Base-by-base conservation (phyloP, 257 asterid species). In the Avicennia marina region DNA sequence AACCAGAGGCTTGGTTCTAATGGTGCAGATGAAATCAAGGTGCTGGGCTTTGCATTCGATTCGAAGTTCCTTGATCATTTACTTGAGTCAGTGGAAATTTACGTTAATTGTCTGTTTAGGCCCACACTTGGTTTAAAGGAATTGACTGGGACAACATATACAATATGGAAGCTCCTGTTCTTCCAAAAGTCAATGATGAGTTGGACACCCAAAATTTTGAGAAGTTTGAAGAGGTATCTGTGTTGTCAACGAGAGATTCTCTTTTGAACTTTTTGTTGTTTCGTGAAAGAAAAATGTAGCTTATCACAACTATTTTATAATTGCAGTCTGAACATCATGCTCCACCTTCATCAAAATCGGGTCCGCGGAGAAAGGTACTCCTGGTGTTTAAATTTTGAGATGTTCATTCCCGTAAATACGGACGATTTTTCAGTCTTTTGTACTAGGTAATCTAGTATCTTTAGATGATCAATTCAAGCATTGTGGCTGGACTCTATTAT, bases 351-450 rank as follows among this genome's bases (percentile, higher is more conserved):
- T 71, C 85, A 48, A 80, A 58, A 74, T 68, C 83, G 33, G 93
- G 88, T 65, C 93, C 93, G n/a, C 80, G 93, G 93, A 76, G 93
- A 72, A 83, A 83, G 93, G 93, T 80, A 73, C 4, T 53, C 12
- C 21, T 50, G 11, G 25, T 56, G 16, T 24, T 51, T 6, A 21
- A n/a, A n/a, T n/a, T n/a, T n/a, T n/a, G n/a, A n/a, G n/a, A n/a
- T n/a, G n/a, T n/a, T n/a, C n/a, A n/a, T n/a, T n/a, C n/a, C n/a
- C n/a, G n/a, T n/a, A n/a, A n/a, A n/a, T n/a, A n/a, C n/a, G n/a
- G n/a, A n/a, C n/a, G n/a, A n/a, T n/a, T n/a, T n/a, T n/a, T n/a
- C n/a, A n/a, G n/a, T n/a, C n/a, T n/a, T n/a, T n/a, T n/a, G n/a
- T n/a, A n/a, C n/a, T n/a, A n/a, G n/a, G n/a, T n/a, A n/a, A n/a